Base-by-base conservation (phyloP, 2,329 filamentous ascomycete genomes). In the Diaporthe caulivora region DNA sequence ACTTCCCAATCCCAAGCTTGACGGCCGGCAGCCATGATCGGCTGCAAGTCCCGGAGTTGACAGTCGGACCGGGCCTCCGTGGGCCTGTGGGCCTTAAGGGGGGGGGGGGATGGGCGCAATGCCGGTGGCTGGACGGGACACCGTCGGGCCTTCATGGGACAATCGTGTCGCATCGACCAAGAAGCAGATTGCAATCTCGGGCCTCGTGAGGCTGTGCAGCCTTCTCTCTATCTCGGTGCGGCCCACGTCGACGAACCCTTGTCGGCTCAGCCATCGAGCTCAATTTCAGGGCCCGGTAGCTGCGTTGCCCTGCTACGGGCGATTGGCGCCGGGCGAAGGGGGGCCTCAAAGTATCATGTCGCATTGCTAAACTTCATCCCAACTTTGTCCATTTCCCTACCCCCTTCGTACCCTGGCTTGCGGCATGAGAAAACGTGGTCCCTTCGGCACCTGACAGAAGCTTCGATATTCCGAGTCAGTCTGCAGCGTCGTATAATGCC, bases 121-220 rank as follows among this genome's bases (percentile, higher is more conserved):
- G 54, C 31, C 37, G 37, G 37, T 34, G 31, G 44, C 49, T 26
- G 44, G n/a, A 40, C 21, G 69, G 44, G 15, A 10, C 37, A 40
- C 37, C 37, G 11, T 13, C 2, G 37, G 37, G 37, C 37, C 55
- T 7, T 42, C 68, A 58, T 53, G 34, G 37, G 42, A 53, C n/a
- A 40, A 13, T 24, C 47, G 47, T 54, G 49, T 47, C 57, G 55
- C 37, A 42, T 54, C 69, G 37, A 54, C 54, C 47, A 42, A 44
- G 26, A 49, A 42, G 47, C 34, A 72, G 72, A 72, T 71, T 74
- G 72, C 54, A 74, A 74, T 74, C 62, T 74, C 72, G 72, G 72
- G 47, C 44, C 2, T 49, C 49, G 21, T 71, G 69, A 71, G 69
- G 69, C 69, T 71, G 69, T 71, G 55, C 68, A 71, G 68, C 53